Evolutionary conservation across 257 asterid genomes (phyloP).

Genomic region (Agastache rugosa): DNA sequence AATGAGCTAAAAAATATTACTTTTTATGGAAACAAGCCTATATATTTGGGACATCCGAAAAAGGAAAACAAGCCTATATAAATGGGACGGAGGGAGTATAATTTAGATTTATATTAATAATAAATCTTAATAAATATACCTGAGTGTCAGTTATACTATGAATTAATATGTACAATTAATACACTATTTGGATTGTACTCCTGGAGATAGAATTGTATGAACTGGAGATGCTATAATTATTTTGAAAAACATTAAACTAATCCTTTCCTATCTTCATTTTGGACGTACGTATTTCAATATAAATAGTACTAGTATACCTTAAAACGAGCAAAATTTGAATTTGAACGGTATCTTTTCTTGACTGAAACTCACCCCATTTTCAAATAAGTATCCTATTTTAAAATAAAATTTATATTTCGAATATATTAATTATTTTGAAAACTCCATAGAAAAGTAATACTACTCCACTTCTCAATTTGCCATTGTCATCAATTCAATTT

Average conservation of each 20-base stretch:
- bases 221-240: not conserved
- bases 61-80: too few species aligned
- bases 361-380: too few species aligned
- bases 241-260: not conserved
- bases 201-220: not conserved
- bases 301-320: not conserved
- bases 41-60: too few species aligned
- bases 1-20: too few species aligned
- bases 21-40: too few species aligned
- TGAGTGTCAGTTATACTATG: not conserved
- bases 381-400: too few species aligned
- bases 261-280: not conserved
- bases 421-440: too few species aligned
- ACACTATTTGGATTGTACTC: not conserved
- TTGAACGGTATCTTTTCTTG: not conserved
- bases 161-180: not conserved
- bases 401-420: too few species aligned
- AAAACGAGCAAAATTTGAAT: not conserved
- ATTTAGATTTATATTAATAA: not conserved
- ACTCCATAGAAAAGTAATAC: too few species aligned
- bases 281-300: not conserved
- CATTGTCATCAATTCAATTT: too few species aligned
- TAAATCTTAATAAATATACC: not conserved
- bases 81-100: too few species aligned
- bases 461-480: too few species aligned